Base-by-base conservation (phyloP, 1,284 basidiomycete genomes). In the Sutorius eximius region DNA sequence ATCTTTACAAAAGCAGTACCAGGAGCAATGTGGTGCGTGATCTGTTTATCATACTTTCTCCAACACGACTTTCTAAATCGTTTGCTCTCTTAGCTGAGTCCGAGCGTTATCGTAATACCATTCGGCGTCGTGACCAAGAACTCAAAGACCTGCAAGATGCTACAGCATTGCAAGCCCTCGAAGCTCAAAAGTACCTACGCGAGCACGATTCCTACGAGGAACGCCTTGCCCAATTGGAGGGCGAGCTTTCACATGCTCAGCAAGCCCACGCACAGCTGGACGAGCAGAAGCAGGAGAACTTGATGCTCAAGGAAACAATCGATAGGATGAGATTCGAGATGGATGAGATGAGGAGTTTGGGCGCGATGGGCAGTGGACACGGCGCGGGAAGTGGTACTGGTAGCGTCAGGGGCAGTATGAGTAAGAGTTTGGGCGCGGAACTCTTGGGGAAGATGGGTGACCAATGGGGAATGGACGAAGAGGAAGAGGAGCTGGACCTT, bases 241-340 rank as follows among this genome's bases (percentile, higher is more conserved):
- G 70, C 7, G 91, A 94, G 57, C 77, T 95, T 3, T 68, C 67
- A 2, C 62, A 82, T 18, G 89, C 91, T 2, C 83, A 87, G 45
- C 81, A 85, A 58, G 85, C 88, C 0, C 85, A 90, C 52, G 77
- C 75, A 0, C 80, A 85, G 56, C 80, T 95, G 34, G 91, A 94
- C 53, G 87, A 88, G 61, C 93, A 95, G 74, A 95, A 94, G 73
- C 89, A 92, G 64, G 92, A 95, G 77, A 96, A 95, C 64, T 67
- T 95, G 59, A 74, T 91, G 67, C 78, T 95, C 58, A 95, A 94
- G 68, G 93, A 96, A 76, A 95, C 93, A 0, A 95, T 96, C 61
- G 93, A 95, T 68, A 82, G 93, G 33, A 85, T 95, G 81, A 80
- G 90, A 33, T 93, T 87, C 61, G 93, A 96, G 63, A 85, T 95